Evolutionary conservation across 2,329 filamentous ascomycete species (phyloP), one percentile per base, ranked within the genome.

Genomic region (Fusarium sacchari): DNA sequence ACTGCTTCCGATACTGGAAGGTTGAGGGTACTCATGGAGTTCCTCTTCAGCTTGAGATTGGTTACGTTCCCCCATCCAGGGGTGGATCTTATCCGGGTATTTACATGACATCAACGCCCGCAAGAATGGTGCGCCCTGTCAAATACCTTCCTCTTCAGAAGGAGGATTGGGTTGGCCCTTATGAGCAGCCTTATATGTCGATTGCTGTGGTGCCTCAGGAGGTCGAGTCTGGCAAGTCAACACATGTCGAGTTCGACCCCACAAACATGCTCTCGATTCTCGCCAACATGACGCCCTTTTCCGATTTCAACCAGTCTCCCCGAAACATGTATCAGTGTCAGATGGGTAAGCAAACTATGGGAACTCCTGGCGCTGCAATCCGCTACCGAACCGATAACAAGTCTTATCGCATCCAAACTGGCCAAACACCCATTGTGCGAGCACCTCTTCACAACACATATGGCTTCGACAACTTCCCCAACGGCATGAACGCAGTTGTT

Each of bases 281-380:
- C 58, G 96, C 96, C 78, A 98, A 98, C 84, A 97, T 98, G 92
- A 99, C 96, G 1, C 96, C 96, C 7, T 99, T 99, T 84, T 98
- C 96, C 52, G 94, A 99, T 81, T 97, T 97, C 85, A 99, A 99
- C 84, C 96, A 99, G 83, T 98, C 95, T 20, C 96, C 96, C 4
- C 89, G 96, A 88, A 99, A 99, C 84, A 98, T 98, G 96, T 99
- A 98, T 82, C 94, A 97, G 81, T 98, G 95, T 85, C 96, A 98
- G 87, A 98, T 98, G 96, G 95, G 94, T 85, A 99, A 99, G 82
- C 96, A 99, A 85, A 95, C 96, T 1, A 99, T 99, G 96, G 96
- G 96, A 82, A 98, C 96, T 30, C 95, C 96, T 7, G 95, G 93
- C 65, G 93, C 95, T 13, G 93, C 96, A 6, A 86, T 96, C 72